Evolutionary conservation across 306 rosid genomes (phyloP), one percentile per base, ranked within the genome.

Genomic region (Fragaria ananassa): DNA sequence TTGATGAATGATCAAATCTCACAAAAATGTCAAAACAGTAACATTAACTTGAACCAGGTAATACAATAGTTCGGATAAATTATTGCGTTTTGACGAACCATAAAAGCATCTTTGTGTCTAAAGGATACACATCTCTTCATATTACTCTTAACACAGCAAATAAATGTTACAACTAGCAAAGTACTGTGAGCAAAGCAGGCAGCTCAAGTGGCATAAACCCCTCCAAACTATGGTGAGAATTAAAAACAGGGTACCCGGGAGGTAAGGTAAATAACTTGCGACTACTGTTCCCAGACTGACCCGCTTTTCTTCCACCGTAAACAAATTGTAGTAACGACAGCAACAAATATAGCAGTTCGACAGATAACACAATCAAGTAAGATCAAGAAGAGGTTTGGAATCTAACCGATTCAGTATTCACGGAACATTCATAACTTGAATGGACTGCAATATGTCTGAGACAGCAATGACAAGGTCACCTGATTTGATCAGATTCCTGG

Each of bases 391-490:
- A 41, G 51, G 67, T 74, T 63, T 77, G 71, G 75, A 60, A 79
- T 42, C 72, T 69, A 80, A 73, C 18, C 13, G n/a, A 46, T 61
- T 31, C 49, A 62, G 39, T 51, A 45, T 23, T 86, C 46, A 88
- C 15, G 98, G 99, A 73, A 96, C 98, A 85, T 96, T 92, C 99
- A 96, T 88, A 51, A 93, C 99, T 85, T 93, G 99, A 75, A 96
- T 88, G 69, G 97, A 93, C 87, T 93, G 98, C 81, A 96, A 85
- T 85, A 91, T 87, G 83, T 96, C 99, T 15, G 98, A 96, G 81
- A 96, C 99, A 71, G 96, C 99, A 78, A 96, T 89, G 70, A 96
- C 97, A 62, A 96, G 99, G 87, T 96, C 99, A 35, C 98, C 99
- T 56, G 99, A 91, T 85, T 93, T 96, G 86, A 96, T 89, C 81